Evolutionary conservation across 768 basidiomycete genomes (phyloP).

Genomic region (Termitomyces sp.): DNA sequence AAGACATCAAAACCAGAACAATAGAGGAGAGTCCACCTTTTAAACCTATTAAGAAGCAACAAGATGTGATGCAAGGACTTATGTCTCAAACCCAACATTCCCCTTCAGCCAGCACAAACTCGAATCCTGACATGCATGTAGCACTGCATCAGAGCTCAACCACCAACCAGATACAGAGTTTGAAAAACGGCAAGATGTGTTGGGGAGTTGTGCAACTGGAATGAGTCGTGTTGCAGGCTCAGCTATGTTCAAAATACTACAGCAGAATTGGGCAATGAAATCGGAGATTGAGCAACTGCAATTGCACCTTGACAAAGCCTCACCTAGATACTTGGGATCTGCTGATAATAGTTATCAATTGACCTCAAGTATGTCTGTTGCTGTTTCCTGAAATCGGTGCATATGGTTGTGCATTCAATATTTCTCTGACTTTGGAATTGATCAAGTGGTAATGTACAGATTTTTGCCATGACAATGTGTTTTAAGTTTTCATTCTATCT

Average conservation of each 20-base stretch:
- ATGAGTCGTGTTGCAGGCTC: background rate
- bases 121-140: background rate
- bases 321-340: conserved; percentile 10
- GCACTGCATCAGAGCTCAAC: background rate
- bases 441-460: too few relatives aligned
- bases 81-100: background rate
- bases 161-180: background rate
- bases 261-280: conserved; percentile 3
- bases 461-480: too few relatives aligned
- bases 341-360: background rate
- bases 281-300: conserved; percentile 8
- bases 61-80: background rate
- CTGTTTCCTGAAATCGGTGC: conserved; percentile 15
- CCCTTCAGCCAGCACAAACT: background rate
- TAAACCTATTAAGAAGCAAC: background rate
- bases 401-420: conserved; percentile 15
- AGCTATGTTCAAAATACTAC: background rate
- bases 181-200: background rate
- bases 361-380: background rate
- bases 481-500: too few relatives aligned
- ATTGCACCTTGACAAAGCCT: conserved; percentile 5
- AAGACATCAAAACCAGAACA: background rate
- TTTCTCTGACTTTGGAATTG: too few relatives aligned
- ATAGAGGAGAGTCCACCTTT: background rate
- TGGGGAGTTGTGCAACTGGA: background rate